These are phyloP conservation scores for Brassica juncea DNA, from an alignment of 345 rosid genomes.

Conservation along the genomic window DNA sequence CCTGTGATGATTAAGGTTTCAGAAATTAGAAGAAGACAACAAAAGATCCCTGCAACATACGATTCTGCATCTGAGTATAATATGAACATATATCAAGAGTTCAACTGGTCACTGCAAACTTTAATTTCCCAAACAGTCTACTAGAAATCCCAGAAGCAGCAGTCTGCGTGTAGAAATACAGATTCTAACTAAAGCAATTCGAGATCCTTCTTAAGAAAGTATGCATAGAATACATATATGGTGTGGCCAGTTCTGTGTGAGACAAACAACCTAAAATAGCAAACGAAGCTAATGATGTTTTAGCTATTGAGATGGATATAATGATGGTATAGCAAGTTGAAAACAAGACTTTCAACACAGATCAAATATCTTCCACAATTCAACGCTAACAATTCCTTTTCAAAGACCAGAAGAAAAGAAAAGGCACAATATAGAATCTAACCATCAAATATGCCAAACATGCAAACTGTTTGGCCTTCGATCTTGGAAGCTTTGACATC, in stretches of 20 bases:
- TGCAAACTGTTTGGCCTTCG: slow-evolving; percentile 71
- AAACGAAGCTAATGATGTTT: background rate
- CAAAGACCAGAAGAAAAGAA: background rate
- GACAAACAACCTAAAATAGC: background rate
- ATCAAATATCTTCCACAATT: background rate
- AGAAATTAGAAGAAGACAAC: background rate
- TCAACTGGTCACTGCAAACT: background rate
- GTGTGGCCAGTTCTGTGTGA: background rate
- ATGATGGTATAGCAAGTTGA: slow-evolving; percentile 6
- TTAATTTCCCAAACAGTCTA: slow-evolving; percentile 11
- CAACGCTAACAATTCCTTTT: background rate
- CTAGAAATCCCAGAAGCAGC: slow-evolving; percentile 3
- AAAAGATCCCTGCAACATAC: slow-evolving; percentile 6
- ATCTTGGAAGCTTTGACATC: slow-evolving; percentile 72
- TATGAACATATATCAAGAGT: too few relatives aligned
- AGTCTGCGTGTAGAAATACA: background rate
- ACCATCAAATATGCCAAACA: slow-evolving; percentile 99
- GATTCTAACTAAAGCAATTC: slow-evolving; percentile 4
- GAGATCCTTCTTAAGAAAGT: background rate
- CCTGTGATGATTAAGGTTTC: slow-evolving; percentile 54
- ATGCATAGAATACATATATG: background rate
- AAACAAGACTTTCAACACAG: slow-evolving; percentile 7
- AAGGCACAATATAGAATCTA: slow-evolving; percentile 35
- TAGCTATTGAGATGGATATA: slow-evolving; percentile 4
- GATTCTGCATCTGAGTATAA: too few relatives aligned